Evolutionary conservation across 2,329 filamentous ascomycete genomes (phyloP), one percentile per base, ranked within the genome.

Genomic region (Periconia macrospinosa): DNA sequence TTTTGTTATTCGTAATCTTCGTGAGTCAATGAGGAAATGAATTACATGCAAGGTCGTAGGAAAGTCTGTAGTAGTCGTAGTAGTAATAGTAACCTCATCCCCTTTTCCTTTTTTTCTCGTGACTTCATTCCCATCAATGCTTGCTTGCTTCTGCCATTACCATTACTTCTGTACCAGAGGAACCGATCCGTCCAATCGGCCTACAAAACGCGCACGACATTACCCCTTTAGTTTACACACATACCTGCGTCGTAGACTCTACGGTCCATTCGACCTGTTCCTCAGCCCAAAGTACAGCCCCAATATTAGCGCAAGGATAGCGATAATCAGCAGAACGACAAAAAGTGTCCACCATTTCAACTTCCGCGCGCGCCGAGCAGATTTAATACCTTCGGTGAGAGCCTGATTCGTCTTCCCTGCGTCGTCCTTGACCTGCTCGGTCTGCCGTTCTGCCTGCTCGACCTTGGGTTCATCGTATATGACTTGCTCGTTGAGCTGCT

Each of bases 321-420:
- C 61, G 23, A 80, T 57, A 56, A 83, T 81, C 20, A 76, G 55
- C 18, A 81, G 63, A 27, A 75, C 67, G 44, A 92, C 78, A 56
- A 85, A 75, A 56, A 90, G 77, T 69, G 87, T 90, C 83, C 84
- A 91, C 90, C 90, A 92, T 81, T 93, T 93, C 76, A 91, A 83
- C 79, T 86, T 89, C 65, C 89, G 83, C 63, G 84, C 82, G 63
- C 84, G 81, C 60, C 83, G 80, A 47, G 89, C 89, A 64, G 83
- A 83, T 59, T 83, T 79, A 62, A 88, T 89, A 55, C 86, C 89
- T 68, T 84, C 80, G 61, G 82, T 81, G 55, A 93, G 83, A n/a
- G n/a, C n/a, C 63, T 93, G 83, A 56, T n/a, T 79, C 78, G 73
- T 90, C 91, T 61, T 84, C 90, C 59, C 85, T 81, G 90, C 82